Percentiles rank a stretch among this genome's conserved stretches.
Evolutionary conservation across 2,329 filamentous ascomycete genomes (phyloP).

Genomic region (Colletotrichum sansevieriae): DNA sequence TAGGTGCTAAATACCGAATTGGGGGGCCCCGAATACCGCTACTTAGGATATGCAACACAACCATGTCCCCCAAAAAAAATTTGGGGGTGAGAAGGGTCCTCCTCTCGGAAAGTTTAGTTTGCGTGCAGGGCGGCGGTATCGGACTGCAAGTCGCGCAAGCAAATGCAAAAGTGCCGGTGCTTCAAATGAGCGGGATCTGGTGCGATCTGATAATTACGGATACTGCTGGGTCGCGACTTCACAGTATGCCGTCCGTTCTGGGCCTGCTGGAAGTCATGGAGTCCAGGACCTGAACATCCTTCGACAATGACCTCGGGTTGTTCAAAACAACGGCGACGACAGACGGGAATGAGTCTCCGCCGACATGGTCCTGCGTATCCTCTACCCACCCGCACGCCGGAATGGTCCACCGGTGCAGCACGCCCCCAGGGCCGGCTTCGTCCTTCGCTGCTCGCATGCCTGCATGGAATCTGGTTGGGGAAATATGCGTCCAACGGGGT

Average conservation of each 20-base stretch:
- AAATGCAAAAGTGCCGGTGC: constrained; percentile 16
- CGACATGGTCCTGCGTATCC: constrained; percentile 1
- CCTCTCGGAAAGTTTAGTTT: constrained; percentile 19
- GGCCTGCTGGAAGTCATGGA: background rate
- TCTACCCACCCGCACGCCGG: constrained; percentile 20
- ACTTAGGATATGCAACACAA: too few species aligned
- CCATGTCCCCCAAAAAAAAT: too few species aligned
- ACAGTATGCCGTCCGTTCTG: background rate
- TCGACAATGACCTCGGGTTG: background rate
- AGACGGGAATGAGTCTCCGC: constrained; percentile 1
- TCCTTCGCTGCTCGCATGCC: constrained; percentile 16
- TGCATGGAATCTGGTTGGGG: constrained; percentile 15
- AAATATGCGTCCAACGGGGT: background rate
- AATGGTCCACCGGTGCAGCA: constrained; percentile 24
- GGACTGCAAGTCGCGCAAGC: background rate
- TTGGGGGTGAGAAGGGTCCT: background rate
- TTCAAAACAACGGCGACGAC: background rate
- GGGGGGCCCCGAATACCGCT: too few species aligned
- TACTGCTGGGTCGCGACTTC: background rate
- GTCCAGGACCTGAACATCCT: too few species aligned
- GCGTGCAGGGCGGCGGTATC: constrained; percentile 17
- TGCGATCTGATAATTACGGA: constrained; percentile 30
- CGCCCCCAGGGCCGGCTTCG: background rate
- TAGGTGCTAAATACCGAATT: too few species aligned
- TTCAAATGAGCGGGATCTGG: constrained; percentile 25